Percentiles rank a stretch among this genome's conserved stretches.
These are phyloP conservation scores for Heritiera fomes DNA, from an alignment of 345 rosid species.

Conservation along the genomic window DNA sequence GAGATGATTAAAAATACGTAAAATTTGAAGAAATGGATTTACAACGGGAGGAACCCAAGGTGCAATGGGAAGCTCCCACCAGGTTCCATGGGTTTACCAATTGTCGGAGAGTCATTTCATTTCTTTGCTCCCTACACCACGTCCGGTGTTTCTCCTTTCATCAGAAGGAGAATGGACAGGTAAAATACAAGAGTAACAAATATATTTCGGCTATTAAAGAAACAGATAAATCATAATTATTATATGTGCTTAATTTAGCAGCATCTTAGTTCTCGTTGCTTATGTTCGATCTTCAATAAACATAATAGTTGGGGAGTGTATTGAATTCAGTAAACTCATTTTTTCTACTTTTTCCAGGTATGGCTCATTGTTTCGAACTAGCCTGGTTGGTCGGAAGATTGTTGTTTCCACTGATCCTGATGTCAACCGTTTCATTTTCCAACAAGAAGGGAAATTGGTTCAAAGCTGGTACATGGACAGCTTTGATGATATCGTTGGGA, in stretches of 20 bases:
- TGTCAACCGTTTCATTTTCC: constrained; percentile 20
- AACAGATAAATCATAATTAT: neutral
- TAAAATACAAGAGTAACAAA: neutral
- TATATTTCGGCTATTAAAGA: neutral
- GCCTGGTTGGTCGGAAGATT: constrained; percentile 7
- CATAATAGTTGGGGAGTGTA: neutral
- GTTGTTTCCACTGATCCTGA: constrained; percentile 20
- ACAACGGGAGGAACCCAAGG: constrained; percentile 28
- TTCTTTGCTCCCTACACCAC: constrained; percentile 26
- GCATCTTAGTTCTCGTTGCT: neutral
- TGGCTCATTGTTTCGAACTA: constrained; percentile 22
- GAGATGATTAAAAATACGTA: too few relatives aligned
- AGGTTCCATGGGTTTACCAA: constrained; percentile 35
- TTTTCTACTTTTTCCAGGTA: neutral
- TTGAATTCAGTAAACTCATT: neutral
- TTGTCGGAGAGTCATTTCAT: constrained; percentile 35
- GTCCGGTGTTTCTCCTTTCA: constrained; percentile 32
- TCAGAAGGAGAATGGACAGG: constrained; percentile 30
- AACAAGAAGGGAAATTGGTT: constrained; percentile 25
- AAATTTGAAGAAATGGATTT: constrained; percentile 1
- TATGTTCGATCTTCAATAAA: neutral
- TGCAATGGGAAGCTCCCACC: constrained; percentile 38
- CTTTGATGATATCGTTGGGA: constrained; percentile 19
- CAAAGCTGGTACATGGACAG: constrained; percentile 21
- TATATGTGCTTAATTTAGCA: neutral